Percentiles rank a stretch among this genome's conserved stretches.
Evolutionary conservation across 768 basidiomycete genomes (phyloP).

Genomic region (Lepiota subincarnata): DNA sequence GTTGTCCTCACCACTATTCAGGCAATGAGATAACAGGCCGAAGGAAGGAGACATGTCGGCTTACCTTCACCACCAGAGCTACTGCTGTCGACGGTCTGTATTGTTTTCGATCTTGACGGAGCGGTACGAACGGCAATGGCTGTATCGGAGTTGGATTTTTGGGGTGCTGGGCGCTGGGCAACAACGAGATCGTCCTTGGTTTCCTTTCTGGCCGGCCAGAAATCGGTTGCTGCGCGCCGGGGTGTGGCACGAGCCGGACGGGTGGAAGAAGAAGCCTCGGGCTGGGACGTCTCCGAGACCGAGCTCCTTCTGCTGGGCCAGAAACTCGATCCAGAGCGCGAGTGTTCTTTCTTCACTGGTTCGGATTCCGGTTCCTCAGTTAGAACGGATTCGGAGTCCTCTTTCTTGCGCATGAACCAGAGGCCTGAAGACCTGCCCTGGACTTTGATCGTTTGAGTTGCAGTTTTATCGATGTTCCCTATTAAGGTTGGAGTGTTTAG

Average conservation of each 20-base stretch:
- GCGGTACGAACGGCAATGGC: constrained; percentile 21
- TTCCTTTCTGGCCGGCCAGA: neutral
- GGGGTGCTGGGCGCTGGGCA: constrained; percentile 19
- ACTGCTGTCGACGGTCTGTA: constrained; percentile 14
- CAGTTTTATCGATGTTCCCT: constrained; percentile 67
- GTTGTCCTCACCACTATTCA: constrained; percentile 35
- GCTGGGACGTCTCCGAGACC: constrained; percentile 10
- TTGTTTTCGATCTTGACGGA: constrained; percentile 23
- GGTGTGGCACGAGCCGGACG: neutral
- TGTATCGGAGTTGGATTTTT: constrained; percentile 28
- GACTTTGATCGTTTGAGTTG: constrained; percentile 60
- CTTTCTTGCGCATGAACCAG: constrained; percentile 51
- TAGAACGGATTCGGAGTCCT: constrained; percentile 18
- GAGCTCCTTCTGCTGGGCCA: constrained; percentile 27
- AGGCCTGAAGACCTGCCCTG: constrained; percentile 46
- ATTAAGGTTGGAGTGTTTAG: neutral
- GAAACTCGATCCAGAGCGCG: constrained; percentile 19
- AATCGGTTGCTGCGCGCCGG: constrained; percentile 3
- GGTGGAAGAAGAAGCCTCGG: neutral
- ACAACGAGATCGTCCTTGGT: constrained; percentile 24
- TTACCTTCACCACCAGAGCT: constrained; percentile 23
- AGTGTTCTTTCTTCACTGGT: constrained; percentile 12
- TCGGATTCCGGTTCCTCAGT: constrained; percentile 17
- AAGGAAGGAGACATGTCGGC: neutral
- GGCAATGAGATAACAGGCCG: constrained; percentile 6